Evolutionary conservation across 352 stramenopile species (phyloP), one percentile per base, ranked within the genome.

Genomic region (Globisporangium spinosum): DNA sequence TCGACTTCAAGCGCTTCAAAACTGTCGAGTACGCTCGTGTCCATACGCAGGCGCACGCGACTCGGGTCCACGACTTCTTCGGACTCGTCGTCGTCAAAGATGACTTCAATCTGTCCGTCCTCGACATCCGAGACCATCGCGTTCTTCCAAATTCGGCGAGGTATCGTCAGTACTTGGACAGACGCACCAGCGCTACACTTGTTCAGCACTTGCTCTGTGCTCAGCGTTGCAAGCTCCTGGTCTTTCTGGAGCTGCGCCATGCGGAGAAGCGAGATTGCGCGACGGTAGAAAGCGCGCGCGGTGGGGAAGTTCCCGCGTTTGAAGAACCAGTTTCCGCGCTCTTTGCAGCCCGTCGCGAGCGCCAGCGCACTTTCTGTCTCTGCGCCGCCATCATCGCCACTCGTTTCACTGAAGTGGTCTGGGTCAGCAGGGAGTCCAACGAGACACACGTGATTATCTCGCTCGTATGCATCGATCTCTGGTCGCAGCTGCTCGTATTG

Each of bases 71-170:
- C 83, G 12, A 77, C 70, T 38, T 90, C 82, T 56, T 92, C 82
- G 27, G 72, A 69, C 15, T 80, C 70, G 1, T 71, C 74, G 0
- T 68, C 70, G 68, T 95, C 83, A 45, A 88, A 93, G 5, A 94
- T 47, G 8, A 94, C 77, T 62, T 95, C 83, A 3, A 93, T 61
- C 0, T 64, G 47, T 3, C 56, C 63, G 2, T 73, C 59, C 53
- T 91, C 80, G 9, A 89, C 66, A 63, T 95, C 87, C 2, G 79
- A 80, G 4, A 95, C 70, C 72, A 95, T 93, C 1, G 75, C 86
- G 62, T 78, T 72, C 10, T 79, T 71, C 72, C 83, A 81, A 0
- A 73, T 51, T 62, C 65, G 57, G 32, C 35, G 5, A 12, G 43
- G 27, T 12, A 57, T 40, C 65, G 59, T 67, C 17, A 60, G 67